Evolutionary conservation across 2,329 filamentous ascomycete species (phyloP), one percentile per base, ranked within the genome.

Genomic region (Didymella glomerata): DNA sequence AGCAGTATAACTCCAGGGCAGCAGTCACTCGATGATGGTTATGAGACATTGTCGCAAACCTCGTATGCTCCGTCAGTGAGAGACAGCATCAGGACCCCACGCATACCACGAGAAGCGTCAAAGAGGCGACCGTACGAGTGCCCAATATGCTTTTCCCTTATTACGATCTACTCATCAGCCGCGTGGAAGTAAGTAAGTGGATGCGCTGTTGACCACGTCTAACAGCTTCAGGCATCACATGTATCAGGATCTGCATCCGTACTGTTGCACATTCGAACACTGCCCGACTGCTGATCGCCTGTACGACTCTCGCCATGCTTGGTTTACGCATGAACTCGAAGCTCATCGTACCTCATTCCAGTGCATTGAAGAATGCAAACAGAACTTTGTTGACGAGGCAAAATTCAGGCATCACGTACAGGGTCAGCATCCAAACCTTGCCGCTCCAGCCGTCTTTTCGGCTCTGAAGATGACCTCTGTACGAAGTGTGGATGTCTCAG

Each of bases 111-210:
- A 25, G 57, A 68, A 27, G 63, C 64, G 7, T 49, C 54, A n/a
- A 53, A 67, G 16, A 60, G 66, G 8, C 55, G 70, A 2, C 64
- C 66, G n/a, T 77, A 71, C 48, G 66, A 74, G 54, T 77, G 72
- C 38, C 71, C 74, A 22, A 58, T 73, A 18, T 76, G 74, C 51
- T 73, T 61, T 51, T 62, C 58, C 18, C 65, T 75, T 9, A 51
- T 72, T 2, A 62, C 63, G 0, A 62, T 69, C 6, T 59, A 65
- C 18, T 67, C 59, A 5, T 54, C 34, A 27, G 20, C 42, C 13
- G 60, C 53, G 11, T 72, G 68, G 69, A 69, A 68, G 68, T 67
- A 64, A n/a, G 57, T 61, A 32, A 8, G 16, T 28, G 1, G 4
- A 28, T 5, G 27, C 27, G 10, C 4, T 8, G 1, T 28, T 28